Conservation (phyloP, 306 rosid genomes). For the Castanopsis chinensis region DNA sequence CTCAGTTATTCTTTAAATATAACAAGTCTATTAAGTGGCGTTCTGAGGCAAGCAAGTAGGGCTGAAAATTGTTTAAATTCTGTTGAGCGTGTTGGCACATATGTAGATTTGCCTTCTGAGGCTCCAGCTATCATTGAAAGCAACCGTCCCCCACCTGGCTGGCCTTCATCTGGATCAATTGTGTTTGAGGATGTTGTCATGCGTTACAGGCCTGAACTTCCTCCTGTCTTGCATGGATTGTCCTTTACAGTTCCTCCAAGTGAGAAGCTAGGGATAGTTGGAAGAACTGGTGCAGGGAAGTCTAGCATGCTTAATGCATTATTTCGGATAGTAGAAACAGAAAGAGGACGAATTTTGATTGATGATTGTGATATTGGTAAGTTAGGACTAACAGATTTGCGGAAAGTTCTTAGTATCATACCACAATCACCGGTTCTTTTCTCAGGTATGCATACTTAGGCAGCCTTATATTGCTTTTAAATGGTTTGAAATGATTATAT, state of each 20-base stretch:
- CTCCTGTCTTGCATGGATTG: constrained; percentile 76
- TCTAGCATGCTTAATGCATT: constrained; percentile 92
- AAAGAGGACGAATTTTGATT: constrained; percentile 65
- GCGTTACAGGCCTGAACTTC: constrained; percentile 89
- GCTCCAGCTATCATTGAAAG: constrained; percentile 59
- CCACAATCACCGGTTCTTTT: constrained; percentile 90
- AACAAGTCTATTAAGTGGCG: constrained; percentile 67
- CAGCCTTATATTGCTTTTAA: not conserved
- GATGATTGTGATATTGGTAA: constrained; percentile 67
- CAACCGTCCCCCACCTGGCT: constrained; percentile 72
- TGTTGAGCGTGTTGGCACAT: constrained; percentile 82
- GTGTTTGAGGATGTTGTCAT: constrained; percentile 75
- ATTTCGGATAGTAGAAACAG: constrained; percentile 78
- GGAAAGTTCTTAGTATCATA: constrained; percentile 78
- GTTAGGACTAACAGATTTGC: constrained; percentile 69
- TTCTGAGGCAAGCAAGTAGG: constrained; percentile 78
- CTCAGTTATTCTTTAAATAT: constrained; percentile 79
- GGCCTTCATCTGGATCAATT: constrained; percentile 81
- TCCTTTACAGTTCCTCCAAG: constrained; percentile 59
- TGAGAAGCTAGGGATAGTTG: constrained; percentile 88
- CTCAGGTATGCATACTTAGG: constrained; percentile 54
- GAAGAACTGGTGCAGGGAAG: constrained; percentile 97
- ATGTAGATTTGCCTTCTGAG: constrained; percentile 71
- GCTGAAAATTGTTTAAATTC: constrained; percentile 84
- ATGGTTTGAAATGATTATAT: not conserved